Percentiles rank a stretch among this genome's conserved stretches.
Conservation (phyloP, 2,329 filamentous ascomycete species). For the Neopestalotiopsis rosae region DNA sequence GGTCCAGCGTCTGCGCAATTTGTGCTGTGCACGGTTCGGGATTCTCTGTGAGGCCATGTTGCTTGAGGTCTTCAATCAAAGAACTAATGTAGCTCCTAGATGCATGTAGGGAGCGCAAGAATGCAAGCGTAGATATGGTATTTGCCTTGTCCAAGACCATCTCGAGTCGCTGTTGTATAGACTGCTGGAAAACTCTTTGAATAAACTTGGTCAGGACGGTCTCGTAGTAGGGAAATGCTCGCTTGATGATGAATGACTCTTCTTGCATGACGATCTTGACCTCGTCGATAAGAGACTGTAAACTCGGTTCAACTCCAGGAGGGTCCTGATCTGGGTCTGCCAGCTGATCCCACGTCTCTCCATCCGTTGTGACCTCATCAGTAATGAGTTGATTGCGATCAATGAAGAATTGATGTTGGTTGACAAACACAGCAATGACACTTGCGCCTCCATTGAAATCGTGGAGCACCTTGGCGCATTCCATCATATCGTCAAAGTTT, state of each 20-base stretch:
- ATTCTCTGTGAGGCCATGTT: slow-evolving; percentile 92
- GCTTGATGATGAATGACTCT: slow-evolving; percentile 95
- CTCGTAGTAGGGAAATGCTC: slow-evolving; percentile 95
- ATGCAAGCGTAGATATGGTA: slow-evolving; percentile 88
- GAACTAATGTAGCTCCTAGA: slow-evolving; percentile 87
- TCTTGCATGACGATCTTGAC: slow-evolving; percentile 96
- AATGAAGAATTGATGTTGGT: slow-evolving; percentile 99
- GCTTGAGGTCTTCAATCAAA: slow-evolving; percentile 90
- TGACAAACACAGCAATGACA: slow-evolving; percentile 95
- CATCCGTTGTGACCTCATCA: slow-evolving; percentile 80
- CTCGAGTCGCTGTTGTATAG: slow-evolving; percentile 93
- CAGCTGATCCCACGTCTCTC: slow-evolving; percentile 84
- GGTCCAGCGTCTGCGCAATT: slow-evolving; percentile 76
- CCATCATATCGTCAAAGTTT: slow-evolving; percentile 97
- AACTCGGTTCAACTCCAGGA: slow-evolving; percentile 86
- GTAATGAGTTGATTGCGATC: slow-evolving; percentile 90
- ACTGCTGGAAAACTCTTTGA: slow-evolving; percentile 96
- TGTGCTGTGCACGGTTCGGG: slow-evolving; percentile 89
- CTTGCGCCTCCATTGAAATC: slow-evolving; percentile 97
- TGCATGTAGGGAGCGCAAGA: slow-evolving; percentile 87
- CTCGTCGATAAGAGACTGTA: slow-evolving; percentile 92
- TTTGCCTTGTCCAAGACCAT: slow-evolving; percentile 95
- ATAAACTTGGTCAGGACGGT: slow-evolving; percentile 92
- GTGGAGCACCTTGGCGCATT: slow-evolving; percentile 90
- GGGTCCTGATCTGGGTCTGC: slow-evolving; percentile 94